These are phyloP conservation scores for Hypoxylon sp. DNA, from an alignment of 2,329 filamentous ascomycete species.

Conservation along the genomic window DNA sequence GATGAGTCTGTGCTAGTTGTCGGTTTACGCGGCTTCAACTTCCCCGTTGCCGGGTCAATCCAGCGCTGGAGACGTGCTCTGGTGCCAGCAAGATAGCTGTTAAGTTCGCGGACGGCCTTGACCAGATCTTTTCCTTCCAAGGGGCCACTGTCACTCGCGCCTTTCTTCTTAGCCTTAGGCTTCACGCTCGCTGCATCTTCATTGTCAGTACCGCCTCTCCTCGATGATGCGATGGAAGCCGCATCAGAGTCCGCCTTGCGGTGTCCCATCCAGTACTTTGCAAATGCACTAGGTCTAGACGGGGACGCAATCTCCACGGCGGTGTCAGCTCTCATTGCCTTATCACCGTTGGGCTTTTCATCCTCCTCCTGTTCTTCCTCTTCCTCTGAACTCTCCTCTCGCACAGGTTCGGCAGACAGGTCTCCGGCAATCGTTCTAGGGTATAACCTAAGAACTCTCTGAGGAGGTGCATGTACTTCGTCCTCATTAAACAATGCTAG, in stretches of 20 bases:
- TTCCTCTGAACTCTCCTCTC: conserved; percentile 62
- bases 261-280: conserved; percentile 65
- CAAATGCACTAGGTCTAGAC: conserved; percentile 61
- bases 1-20: conserved; percentile 59
- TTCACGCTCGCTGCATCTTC: conserved; percentile 69
- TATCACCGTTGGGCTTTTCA: conserved; percentile 54
- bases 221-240: conserved; percentile 71
- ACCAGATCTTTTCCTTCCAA: conserved; percentile 86
- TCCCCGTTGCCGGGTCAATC: conserved; percentile 72
- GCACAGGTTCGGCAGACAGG: conserved; percentile 69
- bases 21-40: conserved; percentile 65
- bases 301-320: conserved; percentile 51
- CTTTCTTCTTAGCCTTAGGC: conserved; percentile 53
- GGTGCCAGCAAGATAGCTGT: conserved; percentile 89
- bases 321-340: conserved; percentile 46
- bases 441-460: conserved; percentile 86
- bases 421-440: conserved; percentile 87
- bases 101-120: conserved; percentile 83
- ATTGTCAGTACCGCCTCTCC: conserved; percentile 61
- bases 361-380: conserved; percentile 55
- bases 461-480: conserved; percentile 88
- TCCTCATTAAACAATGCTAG: conserved; percentile 89
- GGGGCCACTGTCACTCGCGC: conserved; percentile 60
- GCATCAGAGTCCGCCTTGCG: conserved; percentile 64
- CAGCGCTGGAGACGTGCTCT: conserved; percentile 74